phyloP scores from a whole-genome alignment of 2,329 filamentous ascomycete genomes.

The Cladophialophora immunda region DNA sequence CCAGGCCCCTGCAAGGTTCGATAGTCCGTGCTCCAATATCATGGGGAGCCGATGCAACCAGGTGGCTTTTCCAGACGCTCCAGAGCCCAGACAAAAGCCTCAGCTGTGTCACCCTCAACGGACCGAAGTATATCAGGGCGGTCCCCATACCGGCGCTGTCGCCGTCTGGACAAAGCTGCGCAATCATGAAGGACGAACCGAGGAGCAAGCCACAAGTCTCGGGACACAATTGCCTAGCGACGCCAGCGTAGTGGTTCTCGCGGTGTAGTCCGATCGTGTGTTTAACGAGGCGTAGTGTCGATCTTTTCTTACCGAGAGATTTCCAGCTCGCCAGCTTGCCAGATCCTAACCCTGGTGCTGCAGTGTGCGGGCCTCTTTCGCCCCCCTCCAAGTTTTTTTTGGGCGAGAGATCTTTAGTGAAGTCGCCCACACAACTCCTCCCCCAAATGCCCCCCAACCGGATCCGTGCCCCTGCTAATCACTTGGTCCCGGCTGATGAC shows the following conservation, averaged over 20 bases:
- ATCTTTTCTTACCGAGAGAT: conserved; percentile 23
- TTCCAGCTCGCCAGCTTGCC: conserved; percentile 10
- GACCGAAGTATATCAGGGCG: background rate
- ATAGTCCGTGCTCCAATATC: background rate
- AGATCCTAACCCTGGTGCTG: conserved; percentile 7
- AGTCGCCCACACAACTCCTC: background rate
- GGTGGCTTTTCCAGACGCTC: conserved; percentile 1
- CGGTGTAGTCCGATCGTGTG: background rate
- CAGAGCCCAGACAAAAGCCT: background rate
- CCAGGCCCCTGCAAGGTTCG: conserved; percentile 7
- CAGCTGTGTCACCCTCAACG: background rate
- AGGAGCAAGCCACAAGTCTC: conserved; percentile 13
- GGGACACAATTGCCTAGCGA: background rate
- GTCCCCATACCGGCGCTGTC: background rate
- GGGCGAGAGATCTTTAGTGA: background rate
- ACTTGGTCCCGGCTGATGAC: conserved; percentile 5
- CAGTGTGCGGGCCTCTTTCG: background rate
- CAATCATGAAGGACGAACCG: conserved; percentile 2
- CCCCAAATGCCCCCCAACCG: background rate
- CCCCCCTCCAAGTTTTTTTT: background rate
- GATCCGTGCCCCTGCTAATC: background rate
- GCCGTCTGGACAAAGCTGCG: background rate
- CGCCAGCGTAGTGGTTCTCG: conserved; percentile 5
- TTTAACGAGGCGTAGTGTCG: conserved; percentile 16
- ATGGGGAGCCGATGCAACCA: background rate